Base-by-base conservation (phyloP, 768 basidiomycete genomes). In the Tricholoma hemisulphureum region DNA sequence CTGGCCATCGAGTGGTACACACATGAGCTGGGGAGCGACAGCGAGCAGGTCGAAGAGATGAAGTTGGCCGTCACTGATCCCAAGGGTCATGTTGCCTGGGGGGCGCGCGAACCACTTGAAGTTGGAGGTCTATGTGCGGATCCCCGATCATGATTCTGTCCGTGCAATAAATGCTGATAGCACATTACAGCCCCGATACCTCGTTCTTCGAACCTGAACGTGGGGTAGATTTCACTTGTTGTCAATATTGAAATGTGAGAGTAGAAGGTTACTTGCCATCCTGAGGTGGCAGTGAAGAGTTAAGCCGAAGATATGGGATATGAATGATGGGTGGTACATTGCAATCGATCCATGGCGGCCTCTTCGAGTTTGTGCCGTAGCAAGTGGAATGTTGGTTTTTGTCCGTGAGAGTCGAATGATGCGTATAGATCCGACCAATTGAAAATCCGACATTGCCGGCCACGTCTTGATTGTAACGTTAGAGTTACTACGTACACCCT, bases 11-110 rank as follows among this genome's bases (percentile, higher is more conserved):
- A 75, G 66, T 89, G 86, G 86, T 86, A 79, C 66, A 68, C 70
- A 1, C 75, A 77, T 58, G 86, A 87, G 63, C 65, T 87, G 7
- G 87, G 87, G 0, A 61, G 57, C 3, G 85, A 86, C 59, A 84
- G 80, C 53, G 71, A 72, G n/a, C 77, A 82, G 54, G 78, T 75
- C 4, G 55, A 51, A 34, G 76, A 77, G 58, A 80, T 83, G 73
- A 58, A 56, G 18, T 53, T 26, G 51, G 59, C 78, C 4, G 67
- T 71, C 16, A 61, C 45, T 0, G 61, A 69, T 16, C 84, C 85
- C 2, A 61, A 74, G 53, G 59, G 53, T 20, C 84, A 85, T 62
- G 59, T 57, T n/a, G 76, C 75, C 21, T 86, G 85, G 85, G 79
- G 75, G 8, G 72, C 71, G 20, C 75, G 81, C 11, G 67, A 70